Conservation (phyloP, 768 basidiomycete genomes). For the Clitopilus hobsonii region DNA sequence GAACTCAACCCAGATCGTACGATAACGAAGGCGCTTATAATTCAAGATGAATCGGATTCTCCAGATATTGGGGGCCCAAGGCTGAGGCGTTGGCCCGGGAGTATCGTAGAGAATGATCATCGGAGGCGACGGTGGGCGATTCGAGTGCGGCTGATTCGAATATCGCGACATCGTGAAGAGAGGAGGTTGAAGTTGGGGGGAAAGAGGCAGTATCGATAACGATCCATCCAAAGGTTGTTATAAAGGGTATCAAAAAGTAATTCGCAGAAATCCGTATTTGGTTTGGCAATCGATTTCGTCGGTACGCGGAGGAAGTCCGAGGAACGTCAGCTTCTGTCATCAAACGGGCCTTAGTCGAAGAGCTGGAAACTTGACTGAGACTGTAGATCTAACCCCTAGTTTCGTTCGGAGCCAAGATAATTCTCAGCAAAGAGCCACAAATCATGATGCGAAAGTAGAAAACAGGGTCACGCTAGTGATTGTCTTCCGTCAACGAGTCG, state of each 20-base stretch:
- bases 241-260: constrained; percentile 1
- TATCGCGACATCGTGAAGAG: constrained; percentile 12
- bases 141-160: too few relatives aligned
- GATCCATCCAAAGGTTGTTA: not conserved
- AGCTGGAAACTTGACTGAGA: not conserved
- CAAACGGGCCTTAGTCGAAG: not conserved
- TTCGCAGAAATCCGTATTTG: not conserved
- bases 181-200: too few relatives aligned
- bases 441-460: not conserved
- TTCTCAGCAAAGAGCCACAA: not conserved
- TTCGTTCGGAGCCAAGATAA: not conserved
- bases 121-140: constrained; percentile 26
- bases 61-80: constrained; percentile 81
- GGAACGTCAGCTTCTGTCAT: constrained; percentile 5
- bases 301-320: constrained; percentile 1
- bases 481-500: not conserved
- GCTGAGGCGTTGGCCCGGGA: constrained; percentile 51
- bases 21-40: constrained; percentile 67
- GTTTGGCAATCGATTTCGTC: not conserved
- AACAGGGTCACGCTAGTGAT: not conserved
- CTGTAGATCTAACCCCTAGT: not conserved
- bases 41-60: constrained; percentile 72
- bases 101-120: constrained; percentile 65
- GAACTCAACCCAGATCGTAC: constrained; percentile 68
- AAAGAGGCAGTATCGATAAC: not conserved